Evolutionary conservation across 805 yeast genomes (phyloP), one percentile per base, ranked within the genome.

Genomic region (Starmera pachycereana): DNA sequence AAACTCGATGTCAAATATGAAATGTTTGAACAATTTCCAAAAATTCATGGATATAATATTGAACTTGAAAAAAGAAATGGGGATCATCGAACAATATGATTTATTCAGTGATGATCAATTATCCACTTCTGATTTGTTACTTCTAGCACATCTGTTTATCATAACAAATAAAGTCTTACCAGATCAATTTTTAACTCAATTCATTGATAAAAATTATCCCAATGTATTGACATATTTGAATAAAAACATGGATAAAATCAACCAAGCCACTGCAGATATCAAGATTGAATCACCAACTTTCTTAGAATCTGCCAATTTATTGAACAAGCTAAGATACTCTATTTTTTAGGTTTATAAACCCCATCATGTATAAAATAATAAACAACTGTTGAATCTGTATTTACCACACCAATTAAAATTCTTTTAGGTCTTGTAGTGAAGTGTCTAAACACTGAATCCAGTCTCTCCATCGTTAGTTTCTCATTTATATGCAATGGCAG

Each of bases 351-450:
- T 53, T 75, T 75, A 29, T 68, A 74, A 9, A 81, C 58, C 4
- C 89, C 89, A 49, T 75, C 76, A 54, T 79, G 75, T 13, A 78
- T 65, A 53, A 74, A 72, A 55, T 82, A 81, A 49, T 76, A 82
- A n/a, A 80, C 80, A 14, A 79, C 67, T 0, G 88, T 78, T 2
- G 86, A 80, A 53, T 82, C 92, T 40, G 70, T 70, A 48, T 73
- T 77, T 3, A 73, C 68, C 8, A 81, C 62, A 0, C 74, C 88
- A 28, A 76, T 45, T 0, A 78, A 61, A 3, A 82, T 45, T 41
- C 77, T 60, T 35, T 57, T 58, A 0, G 76, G 74, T 25, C 73
- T 51, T 7, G 4, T 6, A 1, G 44, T 43, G 1, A 68, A 51
- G 11, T 34, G 50, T 0, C 44, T 44, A 42, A 77, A 77, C 49